These are phyloP conservation scores for Entophlyctis luteolus DNA, from an alignment of 192 early-diverging fungal species.

Conservation along the genomic window DNA sequence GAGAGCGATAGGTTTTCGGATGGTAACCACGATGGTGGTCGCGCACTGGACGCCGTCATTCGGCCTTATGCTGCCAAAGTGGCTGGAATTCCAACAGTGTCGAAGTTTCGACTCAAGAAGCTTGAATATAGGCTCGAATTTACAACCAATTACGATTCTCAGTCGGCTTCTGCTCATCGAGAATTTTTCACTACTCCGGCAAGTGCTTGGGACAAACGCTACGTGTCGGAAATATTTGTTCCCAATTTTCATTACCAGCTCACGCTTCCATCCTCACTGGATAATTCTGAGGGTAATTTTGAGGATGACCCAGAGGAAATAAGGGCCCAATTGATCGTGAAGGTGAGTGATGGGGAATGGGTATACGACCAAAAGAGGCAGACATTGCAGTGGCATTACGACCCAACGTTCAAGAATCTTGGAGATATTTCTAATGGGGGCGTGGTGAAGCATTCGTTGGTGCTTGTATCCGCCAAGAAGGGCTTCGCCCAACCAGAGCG, in stretches of 20 bases:
- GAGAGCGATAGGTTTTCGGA: slow-evolving; percentile 38
- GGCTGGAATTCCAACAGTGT: slow-evolving; percentile 59
- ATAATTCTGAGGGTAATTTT: background rate
- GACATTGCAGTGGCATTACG: slow-evolving; percentile 59
- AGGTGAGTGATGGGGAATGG: slow-evolving; percentile 68
- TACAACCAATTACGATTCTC: slow-evolving; percentile 31
- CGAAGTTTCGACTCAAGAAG: slow-evolving; percentile 57
- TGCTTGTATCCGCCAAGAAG: too few relatives aligned
- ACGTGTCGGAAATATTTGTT: slow-evolving; percentile 67
- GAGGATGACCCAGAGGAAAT: background rate
- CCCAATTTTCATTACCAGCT: slow-evolving; percentile 67
- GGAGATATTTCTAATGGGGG: background rate
- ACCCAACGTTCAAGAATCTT: slow-evolving; percentile 16
- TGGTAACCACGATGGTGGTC: slow-evolving; percentile 63
- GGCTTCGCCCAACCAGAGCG: too few relatives aligned
- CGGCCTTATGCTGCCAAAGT: slow-evolving; percentile 76
- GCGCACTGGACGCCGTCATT: slow-evolving; percentile 74
- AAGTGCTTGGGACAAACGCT: background rate
- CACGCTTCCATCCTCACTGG: too few relatives aligned
- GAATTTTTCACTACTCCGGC: background rate
- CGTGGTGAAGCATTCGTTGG: slow-evolving; percentile 12
- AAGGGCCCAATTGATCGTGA: slow-evolving; percentile 43
- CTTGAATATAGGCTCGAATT: slow-evolving; percentile 63
- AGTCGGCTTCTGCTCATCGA: background rate
- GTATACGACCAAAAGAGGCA: slow-evolving; percentile 63